A percentile compares a stretch with the other conserved stretches of the same genome.
phyloP scores from a whole-genome alignment of 2,329 filamentous ascomycete genomes.

The Neocucurbitaria cava region DNA sequence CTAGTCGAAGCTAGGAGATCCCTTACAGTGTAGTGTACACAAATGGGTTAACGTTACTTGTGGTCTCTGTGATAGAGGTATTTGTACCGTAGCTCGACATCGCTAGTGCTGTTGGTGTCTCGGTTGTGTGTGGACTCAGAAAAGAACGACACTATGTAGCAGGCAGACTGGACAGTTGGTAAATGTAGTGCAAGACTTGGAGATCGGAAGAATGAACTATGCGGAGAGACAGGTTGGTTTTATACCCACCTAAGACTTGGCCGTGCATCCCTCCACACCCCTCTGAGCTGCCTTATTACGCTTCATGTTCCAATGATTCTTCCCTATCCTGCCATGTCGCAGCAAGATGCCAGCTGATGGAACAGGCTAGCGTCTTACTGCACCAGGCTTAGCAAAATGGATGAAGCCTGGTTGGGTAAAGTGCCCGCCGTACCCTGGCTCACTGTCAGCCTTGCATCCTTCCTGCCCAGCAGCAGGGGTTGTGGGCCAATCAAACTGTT shows the following conservation, averaged over 20 bases:
- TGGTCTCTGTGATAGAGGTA: not conserved
- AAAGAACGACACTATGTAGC: too few species aligned
- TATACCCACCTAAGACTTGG: not conserved
- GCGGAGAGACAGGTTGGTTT: not conserved
- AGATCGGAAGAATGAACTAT: not conserved
- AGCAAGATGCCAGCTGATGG: not conserved
- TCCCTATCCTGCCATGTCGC: not conserved
- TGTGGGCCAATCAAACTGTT: too few species aligned
- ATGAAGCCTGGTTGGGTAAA: not conserved
- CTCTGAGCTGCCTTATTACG: not conserved
- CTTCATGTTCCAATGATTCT: not conserved
- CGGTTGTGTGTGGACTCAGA: too few species aligned
- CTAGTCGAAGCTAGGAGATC: not conserved
- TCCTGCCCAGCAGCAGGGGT: too few species aligned
- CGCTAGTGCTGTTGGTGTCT: not conserved
- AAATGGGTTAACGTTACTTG: not conserved
- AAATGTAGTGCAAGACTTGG: too few species aligned
- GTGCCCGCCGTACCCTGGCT: not conserved
- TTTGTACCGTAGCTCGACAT: not conserved
- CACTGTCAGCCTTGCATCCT: not conserved
- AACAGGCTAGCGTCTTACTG: slow-evolving; percentile 4
- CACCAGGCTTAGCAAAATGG: not conserved
- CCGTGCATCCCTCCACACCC: not conserved
- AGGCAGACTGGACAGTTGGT: too few species aligned
- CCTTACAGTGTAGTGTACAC: not conserved